Percentiles rank a stretch among this genome's conserved stretches.
These are phyloP conservation scores for Corynespora cassiicola DNA, from an alignment of 2,329 filamentous ascomycete genomes.

Conservation along the genomic window DNA sequence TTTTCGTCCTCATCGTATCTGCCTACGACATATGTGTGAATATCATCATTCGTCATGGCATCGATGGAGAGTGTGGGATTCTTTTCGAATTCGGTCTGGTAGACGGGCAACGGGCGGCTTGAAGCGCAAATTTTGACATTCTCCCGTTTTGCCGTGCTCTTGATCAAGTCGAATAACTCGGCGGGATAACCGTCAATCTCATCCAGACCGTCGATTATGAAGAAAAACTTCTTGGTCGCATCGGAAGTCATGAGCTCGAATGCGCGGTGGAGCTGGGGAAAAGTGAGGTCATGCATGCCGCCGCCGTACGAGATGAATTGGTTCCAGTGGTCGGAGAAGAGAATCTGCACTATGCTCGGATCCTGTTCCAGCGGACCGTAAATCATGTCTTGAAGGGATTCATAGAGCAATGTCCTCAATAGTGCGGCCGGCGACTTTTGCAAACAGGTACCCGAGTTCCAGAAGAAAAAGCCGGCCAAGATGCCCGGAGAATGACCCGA, in stretches of 20 bases:
- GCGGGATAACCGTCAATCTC: slow-evolving; percentile 30
- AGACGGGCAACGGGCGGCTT: slow-evolving; percentile 27
- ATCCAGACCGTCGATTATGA: slow-evolving; percentile 40
- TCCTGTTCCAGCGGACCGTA: slow-evolving; percentile 36
- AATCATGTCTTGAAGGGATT: slow-evolving; percentile 39
- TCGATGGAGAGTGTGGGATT: slow-evolving; percentile 29
- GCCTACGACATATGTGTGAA: slow-evolving; percentile 23
- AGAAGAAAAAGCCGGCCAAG: slow-evolving; percentile 55
- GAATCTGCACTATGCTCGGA: slow-evolving; percentile 24
- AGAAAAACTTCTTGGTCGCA: slow-evolving; percentile 35
- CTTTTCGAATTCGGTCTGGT: slow-evolving; percentile 29
- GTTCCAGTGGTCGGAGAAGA: slow-evolving; percentile 37
- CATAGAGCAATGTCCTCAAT: slow-evolving; percentile 34
- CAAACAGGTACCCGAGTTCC: slow-evolving; percentile 42
- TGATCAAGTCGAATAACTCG: slow-evolving; percentile 27
- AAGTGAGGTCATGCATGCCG: slow-evolving; percentile 26
- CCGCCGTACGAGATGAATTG: slow-evolving; percentile 36
- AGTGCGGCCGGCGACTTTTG: slow-evolving; percentile 33
- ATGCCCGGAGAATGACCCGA: slow-evolving; percentile 34
- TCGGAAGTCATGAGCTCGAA: slow-evolving; percentile 37
- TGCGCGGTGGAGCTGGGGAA: slow-evolving; percentile 25
- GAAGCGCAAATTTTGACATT: slow-evolving; percentile 42
- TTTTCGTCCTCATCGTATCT: slow-evolving; percentile 23
- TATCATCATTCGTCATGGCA: slow-evolving; percentile 24
- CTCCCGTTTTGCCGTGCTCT: slow-evolving; percentile 24